Conservation (phyloP, 495 filamentous ascomycete genomes). For the Aspergillus bridgeri region DNA sequence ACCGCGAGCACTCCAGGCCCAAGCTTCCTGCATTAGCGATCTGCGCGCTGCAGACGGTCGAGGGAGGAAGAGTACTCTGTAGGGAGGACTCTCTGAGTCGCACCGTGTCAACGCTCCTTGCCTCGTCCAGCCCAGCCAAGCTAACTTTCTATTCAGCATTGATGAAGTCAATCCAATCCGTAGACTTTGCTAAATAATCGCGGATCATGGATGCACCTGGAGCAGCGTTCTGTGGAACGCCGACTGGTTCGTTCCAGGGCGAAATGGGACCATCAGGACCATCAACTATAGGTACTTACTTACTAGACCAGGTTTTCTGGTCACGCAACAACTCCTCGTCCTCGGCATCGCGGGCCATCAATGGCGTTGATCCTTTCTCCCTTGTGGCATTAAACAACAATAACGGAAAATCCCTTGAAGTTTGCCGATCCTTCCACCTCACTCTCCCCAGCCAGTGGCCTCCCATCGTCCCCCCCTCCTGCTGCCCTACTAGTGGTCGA, state of each 20-base stretch:
- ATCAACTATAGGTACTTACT: background rate
- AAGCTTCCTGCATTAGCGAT: background rate
- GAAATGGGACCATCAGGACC: background rate
- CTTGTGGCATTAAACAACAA: background rate
- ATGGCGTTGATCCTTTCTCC: conserved; percentile 6
- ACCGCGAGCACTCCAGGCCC: background rate
- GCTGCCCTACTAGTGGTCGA: background rate
- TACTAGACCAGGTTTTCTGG: background rate
- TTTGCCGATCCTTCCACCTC: background rate
- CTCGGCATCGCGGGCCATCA: conserved; percentile 2
- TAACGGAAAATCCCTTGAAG: background rate
- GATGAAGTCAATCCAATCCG: too few relatives aligned
- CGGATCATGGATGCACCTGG: background rate
- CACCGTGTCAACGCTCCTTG: background rate
- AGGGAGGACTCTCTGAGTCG: too few relatives aligned
- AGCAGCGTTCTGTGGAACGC: conserved; percentile 7
- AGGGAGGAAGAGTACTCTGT: too few relatives aligned
- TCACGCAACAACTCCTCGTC: conserved; percentile 4
- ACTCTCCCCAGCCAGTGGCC: too few relatives aligned
- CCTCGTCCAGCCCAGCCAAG: too few relatives aligned
- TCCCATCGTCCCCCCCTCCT: background rate
- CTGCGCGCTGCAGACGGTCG: background rate
- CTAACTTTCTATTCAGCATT: too few relatives aligned
- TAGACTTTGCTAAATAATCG: background rate
- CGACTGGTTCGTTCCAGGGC: conserved; percentile 6